These are phyloP conservation scores for Chlorella sp. DNA, from an alignment of 139 green algal genomes.

Conservation along the genomic window DNA sequence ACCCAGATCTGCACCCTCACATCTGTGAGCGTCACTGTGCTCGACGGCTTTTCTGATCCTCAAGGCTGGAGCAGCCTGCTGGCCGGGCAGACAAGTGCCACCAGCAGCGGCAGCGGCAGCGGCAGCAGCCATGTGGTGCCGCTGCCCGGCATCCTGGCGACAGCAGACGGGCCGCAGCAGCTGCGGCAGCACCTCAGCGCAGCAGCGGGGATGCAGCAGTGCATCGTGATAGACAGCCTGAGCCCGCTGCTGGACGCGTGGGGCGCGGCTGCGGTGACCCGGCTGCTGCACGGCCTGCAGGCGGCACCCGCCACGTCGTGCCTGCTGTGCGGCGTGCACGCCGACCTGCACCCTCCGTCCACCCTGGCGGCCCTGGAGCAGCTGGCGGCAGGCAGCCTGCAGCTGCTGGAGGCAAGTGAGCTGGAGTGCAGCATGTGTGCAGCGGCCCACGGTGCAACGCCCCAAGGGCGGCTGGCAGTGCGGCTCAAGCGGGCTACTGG, in stretches of 20 bases:
- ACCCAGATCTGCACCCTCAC: not conserved
- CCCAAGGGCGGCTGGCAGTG: slow-evolving; percentile 1
- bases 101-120: not conserved
- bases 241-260: slow-evolving; percentile 19
- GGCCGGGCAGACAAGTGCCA: no score
- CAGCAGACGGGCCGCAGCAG: not conserved
- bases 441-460: not conserved
- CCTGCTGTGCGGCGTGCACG: slow-evolving; percentile 37
- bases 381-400: slow-evolving; percentile 22
- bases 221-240: slow-evolving; percentile 27
- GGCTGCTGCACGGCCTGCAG: slow-evolving; percentile 1
- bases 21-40: not conserved
- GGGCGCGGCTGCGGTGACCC: not conserved
- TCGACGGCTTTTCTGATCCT: slow-evolving; percentile 27
- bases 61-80: slow-evolving; percentile 24
- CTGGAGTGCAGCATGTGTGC: slow-evolving; percentile 18
- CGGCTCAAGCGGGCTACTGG: slow-evolving; percentile 19
- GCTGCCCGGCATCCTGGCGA: slow-evolving; percentile 1
- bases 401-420: not conserved
- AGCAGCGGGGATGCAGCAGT: not conserved
- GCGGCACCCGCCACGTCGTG: not conserved
- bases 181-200: slow-evolving; percentile 7
- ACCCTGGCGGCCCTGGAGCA: not conserved
- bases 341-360: slow-evolving; percentile 14
- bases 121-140: not conserved